These are phyloP conservation scores for Phaseolus coccineus DNA, from an alignment of 331 rosid species.

Conservation along the genomic window DNA sequence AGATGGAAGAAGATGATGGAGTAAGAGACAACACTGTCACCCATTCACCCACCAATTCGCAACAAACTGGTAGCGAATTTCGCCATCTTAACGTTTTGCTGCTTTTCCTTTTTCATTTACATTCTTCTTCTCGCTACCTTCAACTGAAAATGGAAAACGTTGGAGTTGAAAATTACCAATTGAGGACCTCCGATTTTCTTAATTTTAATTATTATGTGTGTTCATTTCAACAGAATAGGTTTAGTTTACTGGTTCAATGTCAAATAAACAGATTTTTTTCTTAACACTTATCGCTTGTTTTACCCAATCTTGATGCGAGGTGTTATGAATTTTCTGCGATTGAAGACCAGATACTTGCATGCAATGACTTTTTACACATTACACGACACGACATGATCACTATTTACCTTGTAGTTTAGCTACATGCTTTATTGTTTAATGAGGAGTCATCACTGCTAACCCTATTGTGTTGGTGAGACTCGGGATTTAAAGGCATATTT, in stretches of 20 bases:
- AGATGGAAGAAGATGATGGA: constrained; percentile 50
- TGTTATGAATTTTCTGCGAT: not conserved
- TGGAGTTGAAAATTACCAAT: not conserved
- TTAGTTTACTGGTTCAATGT: not conserved
- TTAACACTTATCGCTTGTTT: not conserved
- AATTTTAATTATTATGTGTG: not conserved
- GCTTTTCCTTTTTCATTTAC: not conserved
- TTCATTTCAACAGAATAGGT: constrained; percentile 7
- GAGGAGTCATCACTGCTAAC: constrained; percentile 19
- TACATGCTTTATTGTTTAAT: not conserved
- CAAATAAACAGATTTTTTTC: not conserved
- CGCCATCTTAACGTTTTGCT: not conserved
- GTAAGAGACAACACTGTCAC: constrained; percentile 14
- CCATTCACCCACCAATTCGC: constrained; percentile 68
- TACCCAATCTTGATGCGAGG: not conserved
- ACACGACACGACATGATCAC: not conserved
- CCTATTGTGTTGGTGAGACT: not conserved
- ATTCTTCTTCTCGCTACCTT: not conserved
- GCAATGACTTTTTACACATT: not conserved
- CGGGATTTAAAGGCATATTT: not conserved
- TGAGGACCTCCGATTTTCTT: not conserved
- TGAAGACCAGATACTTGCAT: not conserved
- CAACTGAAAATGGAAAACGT: not conserved
- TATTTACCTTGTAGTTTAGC: not conserved
- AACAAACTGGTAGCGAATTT: constrained; percentile 60